Base-by-base conservation (phyloP, 2,329 filamentous ascomycete species). In the Apiospora kogelbergensis region DNA sequence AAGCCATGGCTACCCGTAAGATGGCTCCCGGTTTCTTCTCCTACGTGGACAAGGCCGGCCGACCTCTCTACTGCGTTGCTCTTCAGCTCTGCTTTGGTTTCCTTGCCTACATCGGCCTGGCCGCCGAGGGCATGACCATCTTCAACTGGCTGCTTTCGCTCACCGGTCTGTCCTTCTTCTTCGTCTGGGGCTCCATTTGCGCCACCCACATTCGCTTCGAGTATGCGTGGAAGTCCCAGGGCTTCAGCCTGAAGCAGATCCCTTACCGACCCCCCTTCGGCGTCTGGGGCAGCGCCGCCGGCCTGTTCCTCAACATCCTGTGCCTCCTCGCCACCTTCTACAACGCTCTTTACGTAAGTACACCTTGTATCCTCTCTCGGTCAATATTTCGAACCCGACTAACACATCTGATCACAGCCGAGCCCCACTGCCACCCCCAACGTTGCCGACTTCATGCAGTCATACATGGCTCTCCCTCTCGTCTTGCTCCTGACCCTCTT, bases 311-410 rank as follows among this genome's bases (percentile, higher is more conserved):
- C 75, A 92, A 93, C 80, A 74, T 84, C 24, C 77, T 95, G 10
- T 90, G 92, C 68, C 82, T 95, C 53, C 82, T 93, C 45, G 91
- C 91, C 7, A 90, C 92, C 67, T 91, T 93, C 77, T 93, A 91
- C 85, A 88, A 87, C 68, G 88, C 89, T 9, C 86, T 93, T 64
- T 90, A 83, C 70, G 81, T 82, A 76, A 79, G 81, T 76, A 33
- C 9, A 65, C 3, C 30, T 37, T 20, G 40, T 30, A 37, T 4
- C 42, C 15, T 15, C 13, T 1, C 20, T 20, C 11, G 2, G 17
- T n/a, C 20, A 45, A 1, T 2, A 2, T 41, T 10, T 1, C 45
- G 10, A 30, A 24, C 26, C 40, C 24, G 13, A 13, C 71, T 76
- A 72, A 74, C 53, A 48, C 17, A 30, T 44, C 1, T 9, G 7